phyloP scores from a whole-genome alignment of 345 rosid species.

The Citrus cavaleriei region DNA sequence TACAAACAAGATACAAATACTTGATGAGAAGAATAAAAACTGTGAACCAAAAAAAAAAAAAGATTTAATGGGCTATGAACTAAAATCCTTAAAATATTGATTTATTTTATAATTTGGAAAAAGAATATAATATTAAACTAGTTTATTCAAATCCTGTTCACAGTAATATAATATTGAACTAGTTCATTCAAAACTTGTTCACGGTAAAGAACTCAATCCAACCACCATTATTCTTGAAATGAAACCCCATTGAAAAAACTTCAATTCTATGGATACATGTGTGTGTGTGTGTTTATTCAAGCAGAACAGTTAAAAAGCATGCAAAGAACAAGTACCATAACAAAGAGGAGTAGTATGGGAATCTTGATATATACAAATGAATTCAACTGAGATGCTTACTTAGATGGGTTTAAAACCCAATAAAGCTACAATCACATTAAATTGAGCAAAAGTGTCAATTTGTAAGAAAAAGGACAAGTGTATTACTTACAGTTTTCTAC shows the following conservation, averaged over 20 bases:
- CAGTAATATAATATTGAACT: background rate
- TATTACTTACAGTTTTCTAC: background rate
- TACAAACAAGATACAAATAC: background rate
- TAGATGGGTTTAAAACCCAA: background rate
- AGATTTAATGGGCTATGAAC: background rate
- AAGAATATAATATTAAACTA: background rate
- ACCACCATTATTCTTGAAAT: background rate
- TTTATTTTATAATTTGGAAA: background rate
- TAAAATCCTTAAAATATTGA: background rate
- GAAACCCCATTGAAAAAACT: background rate
- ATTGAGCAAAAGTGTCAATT: background rate
- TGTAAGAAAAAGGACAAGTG: background rate
- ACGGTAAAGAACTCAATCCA: background rate
- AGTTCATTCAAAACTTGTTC: background rate
- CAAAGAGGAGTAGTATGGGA: background rate
- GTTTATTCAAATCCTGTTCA: background rate
- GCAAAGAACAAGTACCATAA: background rate
- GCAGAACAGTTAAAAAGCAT: background rate
- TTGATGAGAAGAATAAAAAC: background rate
- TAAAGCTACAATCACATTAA: background rate
- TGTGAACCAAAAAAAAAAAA: background rate
- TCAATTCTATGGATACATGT: background rate
- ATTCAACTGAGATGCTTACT: conserved; percentile 14
- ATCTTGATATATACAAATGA: background rate
- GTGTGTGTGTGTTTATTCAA: too few species aligned